Evolutionary conservation across 2,329 filamentous ascomycete species (phyloP), one percentile per base, ranked within the genome.

Genomic region (Cordyceps farinosa): DNA sequence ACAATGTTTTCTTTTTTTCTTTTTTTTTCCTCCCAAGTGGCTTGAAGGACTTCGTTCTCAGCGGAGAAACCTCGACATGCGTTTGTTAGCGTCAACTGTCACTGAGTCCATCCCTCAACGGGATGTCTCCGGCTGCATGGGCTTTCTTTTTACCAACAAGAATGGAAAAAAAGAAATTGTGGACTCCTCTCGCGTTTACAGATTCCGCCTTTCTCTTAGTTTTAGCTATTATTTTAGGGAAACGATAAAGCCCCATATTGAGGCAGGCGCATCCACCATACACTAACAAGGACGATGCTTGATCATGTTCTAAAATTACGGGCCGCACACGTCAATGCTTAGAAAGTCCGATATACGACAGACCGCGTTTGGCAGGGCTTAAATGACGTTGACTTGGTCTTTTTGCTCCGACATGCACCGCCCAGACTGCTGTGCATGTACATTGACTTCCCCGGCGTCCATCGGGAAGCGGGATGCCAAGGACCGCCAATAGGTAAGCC

Each of bases 381-480:
- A 15, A 45, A 61, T 61, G 58, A 53, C 58, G 48, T 61, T 53
- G 45, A 17, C 45, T 42, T 51, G 56, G 27, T n/a, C 15, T 40
- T 44, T 53, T 50, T 44, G 36, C 22, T 51, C 10, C 38, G 38
- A 61, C 58, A 52, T 38, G 48, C 57, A 38, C 36, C 15, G 15
- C 38, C 17, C 44, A 29, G 29, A 13, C 38, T 40, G 48, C 56
- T 42, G 36, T 45, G 40, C 58, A 45, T 53, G 17, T 17, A 5
- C 47, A 36, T 44, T 27, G 7, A 9, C 48, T n/a, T 8, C 58
- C 40, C 30, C 10, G 40, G 6, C 36, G 13, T 27, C 38, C 58
- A 61, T 61, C 50, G 58, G 48, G 27, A 60, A 47, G 50, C 50
- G 50, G 48, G 38, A 61, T 44, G 57, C 45, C 45, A 15, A 60